These are phyloP conservation scores for Schizophyllum commune DNA, from an alignment of 1,284 basidiomycete genomes.

Conservation along the genomic window DNA sequence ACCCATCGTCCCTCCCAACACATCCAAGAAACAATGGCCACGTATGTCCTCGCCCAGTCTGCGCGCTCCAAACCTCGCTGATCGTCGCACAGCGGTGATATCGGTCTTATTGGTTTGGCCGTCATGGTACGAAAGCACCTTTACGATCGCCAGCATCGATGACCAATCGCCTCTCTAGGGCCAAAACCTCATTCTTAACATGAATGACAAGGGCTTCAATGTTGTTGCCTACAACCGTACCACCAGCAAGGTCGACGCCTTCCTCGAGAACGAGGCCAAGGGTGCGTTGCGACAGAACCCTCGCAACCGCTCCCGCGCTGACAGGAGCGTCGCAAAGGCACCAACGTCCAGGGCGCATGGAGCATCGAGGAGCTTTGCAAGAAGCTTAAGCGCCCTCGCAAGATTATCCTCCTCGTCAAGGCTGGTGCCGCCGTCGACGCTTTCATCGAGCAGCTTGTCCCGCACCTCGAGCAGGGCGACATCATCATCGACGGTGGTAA, in stretches of 20 bases:
- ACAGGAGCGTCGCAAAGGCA: slow-evolving; percentile 47
- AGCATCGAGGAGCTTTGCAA: slow-evolving; percentile 82
- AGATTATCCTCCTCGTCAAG: slow-evolving; percentile 97
- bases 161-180: slow-evolving; percentile 44
- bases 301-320: slow-evolving; percentile 15
- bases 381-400: slow-evolving; percentile 79
- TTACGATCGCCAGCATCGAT: slow-evolving; percentile 11
- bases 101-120: slow-evolving; percentile 91
- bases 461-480: slow-evolving; percentile 70
- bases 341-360: slow-evolving; percentile 92
- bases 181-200: slow-evolving; percentile 95
- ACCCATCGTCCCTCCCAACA: slow-evolving; percentile 16
- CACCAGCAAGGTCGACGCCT: slow-evolving; percentile 91
- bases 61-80: slow-evolving; percentile 1
- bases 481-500: slow-evolving; percentile 99
- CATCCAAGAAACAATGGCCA: slow-evolving; percentile 29
- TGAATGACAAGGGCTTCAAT: slow-evolving; percentile 98
- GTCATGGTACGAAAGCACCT: slow-evolving; percentile 71
- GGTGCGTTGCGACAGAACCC: slow-evolving; percentile 43
- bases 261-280: slow-evolving; percentile 97
- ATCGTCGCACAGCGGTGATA: slow-evolving; percentile 60
- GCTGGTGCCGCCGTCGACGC: slow-evolving; percentile 73
- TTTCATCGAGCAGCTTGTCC: slow-evolving; percentile 68
- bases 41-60: slow-evolving; percentile 23
- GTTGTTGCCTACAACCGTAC: slow-evolving; percentile 98